A percentile compares a stretch with the other conserved stretches of the same genome.
Evolutionary conservation across 768 basidiomycete species (phyloP).

Genomic region (Hericium erinaceus): DNA sequence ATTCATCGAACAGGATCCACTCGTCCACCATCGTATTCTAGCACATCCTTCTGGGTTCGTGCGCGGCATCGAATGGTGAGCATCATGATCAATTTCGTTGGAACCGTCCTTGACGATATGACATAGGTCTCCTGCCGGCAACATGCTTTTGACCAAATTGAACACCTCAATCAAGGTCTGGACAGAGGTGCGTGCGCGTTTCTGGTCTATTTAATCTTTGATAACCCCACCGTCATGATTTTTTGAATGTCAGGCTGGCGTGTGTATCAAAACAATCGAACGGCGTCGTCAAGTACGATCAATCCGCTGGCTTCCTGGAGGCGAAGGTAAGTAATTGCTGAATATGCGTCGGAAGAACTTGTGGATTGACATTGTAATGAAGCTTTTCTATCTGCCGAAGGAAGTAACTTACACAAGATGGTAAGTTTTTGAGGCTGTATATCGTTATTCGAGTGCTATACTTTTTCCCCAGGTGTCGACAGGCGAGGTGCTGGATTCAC

Average conservation of each 20-base stretch:
- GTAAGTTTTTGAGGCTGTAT: conserved; percentile 24
- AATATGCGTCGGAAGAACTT: neutral
- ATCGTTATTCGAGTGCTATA: neutral
- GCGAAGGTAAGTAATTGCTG: conserved; percentile 34
- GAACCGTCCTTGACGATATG: neutral
- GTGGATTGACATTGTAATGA: neutral
- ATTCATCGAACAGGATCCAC: conserved; percentile 35
- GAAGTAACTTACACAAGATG: conserved; percentile 47
- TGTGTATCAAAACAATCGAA: conserved; percentile 57
- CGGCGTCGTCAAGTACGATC: conserved; percentile 47
- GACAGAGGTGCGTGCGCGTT: conserved; percentile 42
- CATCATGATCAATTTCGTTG: neutral
- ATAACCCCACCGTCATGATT: neutral
- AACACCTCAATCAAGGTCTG: conserved; percentile 59
- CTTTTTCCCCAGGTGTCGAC: conserved; percentile 36
- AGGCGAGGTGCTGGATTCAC: conserved; percentile 49
- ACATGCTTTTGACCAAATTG: conserved; percentile 54
- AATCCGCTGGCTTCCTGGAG: conserved; percentile 58
- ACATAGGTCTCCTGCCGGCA: conserved; percentile 55
- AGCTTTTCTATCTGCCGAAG: conserved; percentile 70
- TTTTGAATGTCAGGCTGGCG: conserved; percentile 42
- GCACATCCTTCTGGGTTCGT: conserved; percentile 64
- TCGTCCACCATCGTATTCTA: conserved; percentile 50
- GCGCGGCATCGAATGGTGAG: conserved; percentile 65
- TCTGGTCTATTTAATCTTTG: neutral